Percentiles rank a stretch among this genome's conserved stretches.
phyloP scores from a whole-genome alignment of 1,139 yeast species.

The Hanseniaspora gamundiae region DNA sequence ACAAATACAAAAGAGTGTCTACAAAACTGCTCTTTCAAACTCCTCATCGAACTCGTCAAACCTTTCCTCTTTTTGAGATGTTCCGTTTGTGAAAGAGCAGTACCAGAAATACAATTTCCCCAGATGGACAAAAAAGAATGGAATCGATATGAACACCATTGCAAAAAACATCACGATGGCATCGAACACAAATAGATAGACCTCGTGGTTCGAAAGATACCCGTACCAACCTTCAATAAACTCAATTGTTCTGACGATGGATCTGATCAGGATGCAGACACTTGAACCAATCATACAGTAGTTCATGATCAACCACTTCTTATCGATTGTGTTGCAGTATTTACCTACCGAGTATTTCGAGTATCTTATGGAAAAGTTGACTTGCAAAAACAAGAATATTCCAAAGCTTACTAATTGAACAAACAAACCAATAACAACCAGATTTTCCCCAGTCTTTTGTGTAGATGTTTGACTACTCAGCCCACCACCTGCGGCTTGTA shows the following conservation, averaged over 20 bases:
- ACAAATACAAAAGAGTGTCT: background rate
- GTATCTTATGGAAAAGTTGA: slow-evolving; percentile 13
- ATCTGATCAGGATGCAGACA: slow-evolving; percentile 29
- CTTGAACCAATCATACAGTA: slow-evolving; percentile 21
- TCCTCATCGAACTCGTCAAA: no score
- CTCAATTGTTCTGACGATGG: slow-evolving; percentile 31
- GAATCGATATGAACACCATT: background rate
- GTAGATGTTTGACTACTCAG: slow-evolving; percentile 19
- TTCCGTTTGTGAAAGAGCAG: no score
- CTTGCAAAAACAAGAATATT: slow-evolving; percentile 21
- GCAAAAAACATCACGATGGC: slow-evolving; percentile 19
- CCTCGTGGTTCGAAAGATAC: slow-evolving; percentile 27
- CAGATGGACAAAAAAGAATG: background rate
- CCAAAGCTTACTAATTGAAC: slow-evolving; percentile 31
- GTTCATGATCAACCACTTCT: slow-evolving; percentile 17
- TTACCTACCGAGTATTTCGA: slow-evolving; percentile 1
- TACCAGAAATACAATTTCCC: background rate
- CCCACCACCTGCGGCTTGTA: slow-evolving; percentile 37
- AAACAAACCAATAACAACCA: slow-evolving; percentile 24
- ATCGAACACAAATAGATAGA: slow-evolving; percentile 30
- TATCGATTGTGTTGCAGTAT: background rate
- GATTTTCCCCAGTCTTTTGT: slow-evolving; percentile 16
- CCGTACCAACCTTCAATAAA: slow-evolving; percentile 31
- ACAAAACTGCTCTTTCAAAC: background rate
- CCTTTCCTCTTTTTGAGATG: no score